Conservation (phyloP, 192 early-diverging fungal species). For the Coemansia sp. region DNA sequence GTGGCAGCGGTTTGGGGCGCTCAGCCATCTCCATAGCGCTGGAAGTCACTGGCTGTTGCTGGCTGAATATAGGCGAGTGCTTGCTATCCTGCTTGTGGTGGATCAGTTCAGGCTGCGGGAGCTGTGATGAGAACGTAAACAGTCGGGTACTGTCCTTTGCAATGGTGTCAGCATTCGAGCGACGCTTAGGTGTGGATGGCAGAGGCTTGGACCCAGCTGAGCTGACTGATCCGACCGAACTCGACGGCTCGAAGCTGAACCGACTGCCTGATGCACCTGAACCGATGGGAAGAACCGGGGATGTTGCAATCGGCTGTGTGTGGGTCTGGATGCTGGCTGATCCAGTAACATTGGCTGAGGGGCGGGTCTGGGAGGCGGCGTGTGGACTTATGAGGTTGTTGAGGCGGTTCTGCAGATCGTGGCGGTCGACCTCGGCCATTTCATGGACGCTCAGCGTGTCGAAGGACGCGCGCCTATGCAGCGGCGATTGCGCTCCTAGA, state of each 20-base stretch:
- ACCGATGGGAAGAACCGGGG: background rate
- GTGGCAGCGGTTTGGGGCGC: slow-evolving; percentile 11
- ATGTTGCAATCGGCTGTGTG: slow-evolving; percentile 19
- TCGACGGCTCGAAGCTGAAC: slow-evolving; percentile 38
- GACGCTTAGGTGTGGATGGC: slow-evolving; percentile 26
- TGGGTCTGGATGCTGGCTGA: background rate
- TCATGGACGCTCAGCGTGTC: slow-evolving; percentile 50
- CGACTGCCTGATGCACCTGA: slow-evolving; percentile 28
- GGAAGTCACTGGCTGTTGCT: background rate
- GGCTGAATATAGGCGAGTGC: background rate
- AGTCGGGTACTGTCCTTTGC: slow-evolving; percentile 3
- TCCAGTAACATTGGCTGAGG: no score
- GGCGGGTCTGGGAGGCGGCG: no score
- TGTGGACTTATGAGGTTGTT: slow-evolving; percentile 37
- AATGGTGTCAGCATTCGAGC: slow-evolving; percentile 3
- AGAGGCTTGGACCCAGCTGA: slow-evolving; percentile 29
- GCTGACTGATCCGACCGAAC: no score
- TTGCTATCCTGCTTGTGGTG: background rate
- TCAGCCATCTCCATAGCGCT: slow-evolving; percentile 26
- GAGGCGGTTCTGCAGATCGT: slow-evolving; percentile 40
- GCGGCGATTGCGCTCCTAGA: background rate
- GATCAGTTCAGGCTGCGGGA: slow-evolving; percentile 7
- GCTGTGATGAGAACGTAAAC: slow-evolving; percentile 39
- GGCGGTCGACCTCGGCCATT: slow-evolving; percentile 44
- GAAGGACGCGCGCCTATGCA: slow-evolving; percentile 41